Conservation (phyloP, 306 rosid genomes). For the Ceratonia siliqua region DNA sequence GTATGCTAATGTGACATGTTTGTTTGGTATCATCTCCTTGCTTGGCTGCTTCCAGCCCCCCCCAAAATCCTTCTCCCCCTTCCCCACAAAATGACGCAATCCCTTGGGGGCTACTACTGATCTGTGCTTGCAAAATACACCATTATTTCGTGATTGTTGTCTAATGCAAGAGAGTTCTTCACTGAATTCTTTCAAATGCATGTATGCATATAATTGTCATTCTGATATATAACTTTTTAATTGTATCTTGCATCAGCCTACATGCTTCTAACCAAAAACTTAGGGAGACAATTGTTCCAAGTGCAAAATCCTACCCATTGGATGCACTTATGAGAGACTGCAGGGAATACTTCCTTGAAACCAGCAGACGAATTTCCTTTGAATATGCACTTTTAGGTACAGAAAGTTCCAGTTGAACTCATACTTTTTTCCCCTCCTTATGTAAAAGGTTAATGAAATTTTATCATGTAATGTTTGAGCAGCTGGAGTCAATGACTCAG, state of each 20-base stretch:
- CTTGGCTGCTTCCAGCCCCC: not conserved
- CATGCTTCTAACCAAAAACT: conserved; percentile 98
- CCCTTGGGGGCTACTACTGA: not conserved
- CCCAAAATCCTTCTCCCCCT: too few species aligned
- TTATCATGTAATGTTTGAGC: conserved; percentile 39
- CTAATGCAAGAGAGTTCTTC: not conserved
- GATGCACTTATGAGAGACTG: conserved; percentile 87
- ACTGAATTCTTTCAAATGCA: conserved; percentile 20
- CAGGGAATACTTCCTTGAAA: conserved; percentile 68
- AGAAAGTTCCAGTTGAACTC: conserved; percentile 17
- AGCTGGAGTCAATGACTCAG: conserved; percentile 94
- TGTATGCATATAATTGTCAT: not conserved
- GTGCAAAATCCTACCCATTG: conserved; percentile 93
- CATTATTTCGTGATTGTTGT: not conserved
- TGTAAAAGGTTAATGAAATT: conserved; percentile 24
- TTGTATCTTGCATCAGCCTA: conserved; percentile 56
- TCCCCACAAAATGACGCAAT: not conserved
- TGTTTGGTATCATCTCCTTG: not conserved
- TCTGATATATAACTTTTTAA: conserved; percentile 22
- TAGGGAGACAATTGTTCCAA: conserved; percentile 90
- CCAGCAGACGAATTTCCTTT: conserved; percentile 82
- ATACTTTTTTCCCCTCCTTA: not conserved
- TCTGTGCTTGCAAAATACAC: not conserved
- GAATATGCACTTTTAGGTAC: conserved; percentile 98
- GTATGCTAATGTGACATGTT: not conserved